Conservation (phyloP, 768 basidiomycete genomes). For the Leucogyrophana mollusca region DNA sequence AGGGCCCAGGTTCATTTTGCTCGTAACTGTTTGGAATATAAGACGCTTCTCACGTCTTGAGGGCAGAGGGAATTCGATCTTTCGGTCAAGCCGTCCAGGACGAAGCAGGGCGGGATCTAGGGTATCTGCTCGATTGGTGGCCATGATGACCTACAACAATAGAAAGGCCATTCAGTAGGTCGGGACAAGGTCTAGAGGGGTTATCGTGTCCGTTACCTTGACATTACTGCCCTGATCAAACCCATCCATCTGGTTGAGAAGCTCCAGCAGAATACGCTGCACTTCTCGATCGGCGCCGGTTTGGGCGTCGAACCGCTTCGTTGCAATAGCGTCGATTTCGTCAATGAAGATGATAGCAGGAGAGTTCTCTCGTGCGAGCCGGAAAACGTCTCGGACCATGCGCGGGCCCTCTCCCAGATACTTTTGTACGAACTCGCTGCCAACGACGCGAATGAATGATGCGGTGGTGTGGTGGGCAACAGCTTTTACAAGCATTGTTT, state of each 20-base stretch:
- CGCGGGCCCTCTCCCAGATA: conserved; percentile 99
- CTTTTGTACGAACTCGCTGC: conserved; percentile 98
- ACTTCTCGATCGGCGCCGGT: conserved; percentile 99
- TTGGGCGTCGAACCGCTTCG: conserved; percentile 99
- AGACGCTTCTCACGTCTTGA: conserved; percentile 92
- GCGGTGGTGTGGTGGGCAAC: conserved; percentile 98
- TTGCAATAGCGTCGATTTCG: conserved; percentile 98
- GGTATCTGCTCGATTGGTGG: conserved; percentile 97
- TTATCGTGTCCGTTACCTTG: conserved; percentile 55
- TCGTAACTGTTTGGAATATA: conserved; percentile 96
- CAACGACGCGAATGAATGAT: conserved; percentile 96
- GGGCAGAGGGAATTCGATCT: conserved; percentile 97
- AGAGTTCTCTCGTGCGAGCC: conserved; percentile 94
- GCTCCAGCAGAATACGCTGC: conserved; percentile 94
- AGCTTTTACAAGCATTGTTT: conserved; percentile 99
- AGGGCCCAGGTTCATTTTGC: conserved; percentile 96
- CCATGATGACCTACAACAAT: conserved; percentile 89
- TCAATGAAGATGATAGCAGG: conserved; percentile 99
- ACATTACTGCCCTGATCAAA: conserved; percentile 99
- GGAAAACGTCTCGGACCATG: conserved; percentile 99
- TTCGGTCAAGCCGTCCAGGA: conserved; percentile 95
- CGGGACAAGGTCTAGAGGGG: too few species aligned
- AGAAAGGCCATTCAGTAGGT: too few species aligned
- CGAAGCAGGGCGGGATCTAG: conserved; percentile 96
- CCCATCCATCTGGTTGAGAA: conserved; percentile 99